phyloP scores from a whole-genome alignment of 305 asterid genomes.

The Fraxinus floribunda region DNA sequence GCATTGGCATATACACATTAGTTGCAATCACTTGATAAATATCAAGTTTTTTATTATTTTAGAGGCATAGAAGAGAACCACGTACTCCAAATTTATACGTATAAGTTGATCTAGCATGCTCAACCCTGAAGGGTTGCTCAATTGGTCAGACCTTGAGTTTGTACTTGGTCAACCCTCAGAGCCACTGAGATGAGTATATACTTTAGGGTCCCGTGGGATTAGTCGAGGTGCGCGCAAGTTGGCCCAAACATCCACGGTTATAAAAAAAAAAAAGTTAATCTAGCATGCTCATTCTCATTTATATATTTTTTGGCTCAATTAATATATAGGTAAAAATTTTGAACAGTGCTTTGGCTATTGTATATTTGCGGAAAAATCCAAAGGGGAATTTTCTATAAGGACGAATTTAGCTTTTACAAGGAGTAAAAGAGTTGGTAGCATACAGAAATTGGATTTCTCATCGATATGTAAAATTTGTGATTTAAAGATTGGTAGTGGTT shows the following conservation, averaged over 20 bases:
- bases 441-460: not conserved
- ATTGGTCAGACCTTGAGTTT: too few species aligned
- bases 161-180: too few species aligned
- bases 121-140: not conserved
- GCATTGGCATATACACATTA: not conserved
- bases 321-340: not conserved
- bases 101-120: not conserved
- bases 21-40: too few species aligned
- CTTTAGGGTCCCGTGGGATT: too few species aligned
- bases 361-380: not conserved
- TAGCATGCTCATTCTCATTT: not conserved
- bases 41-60: not conserved
- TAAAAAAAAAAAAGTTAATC: not conserved
- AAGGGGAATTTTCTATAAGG: not conserved
- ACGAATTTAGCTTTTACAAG: not conserved
- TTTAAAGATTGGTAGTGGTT: not conserved
- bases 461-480: not conserved
- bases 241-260: too few species aligned
- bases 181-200: too few species aligned
- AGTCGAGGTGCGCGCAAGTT: too few species aligned
- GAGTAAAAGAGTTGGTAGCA: not conserved
- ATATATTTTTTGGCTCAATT: not conserved
- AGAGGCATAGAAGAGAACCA: not conserved
- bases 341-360: not conserved
- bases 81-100: not conserved